A percentile compares a stretch with the other conserved stretches of the same genome.
Conservation (phyloP, 2,329 filamentous ascomycete species). For the Zalaria obscura region DNA sequence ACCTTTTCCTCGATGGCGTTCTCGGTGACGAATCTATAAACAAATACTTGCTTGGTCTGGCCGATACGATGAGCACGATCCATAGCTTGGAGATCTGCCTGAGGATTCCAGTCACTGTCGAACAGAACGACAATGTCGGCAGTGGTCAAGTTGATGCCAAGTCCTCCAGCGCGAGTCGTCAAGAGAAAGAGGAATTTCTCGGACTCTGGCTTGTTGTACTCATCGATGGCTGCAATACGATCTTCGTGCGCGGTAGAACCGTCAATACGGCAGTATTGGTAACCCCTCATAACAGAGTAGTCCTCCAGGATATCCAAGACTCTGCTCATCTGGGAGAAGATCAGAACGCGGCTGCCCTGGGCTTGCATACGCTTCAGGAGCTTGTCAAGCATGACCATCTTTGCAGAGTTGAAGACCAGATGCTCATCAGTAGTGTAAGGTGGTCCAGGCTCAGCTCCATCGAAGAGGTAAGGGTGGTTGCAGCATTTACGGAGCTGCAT, state of each 20-base stretch:
- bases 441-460: constrained; percentile 90
- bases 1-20: constrained; percentile 99
- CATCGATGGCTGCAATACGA: constrained; percentile 91
- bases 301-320: constrained; percentile 93
- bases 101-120: constrained; percentile 97
- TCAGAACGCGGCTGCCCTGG: constrained; percentile 88
- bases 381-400: constrained; percentile 95
- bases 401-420: constrained; percentile 81
- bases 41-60: constrained; percentile 93
- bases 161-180: constrained; percentile 85
- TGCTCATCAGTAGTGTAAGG: constrained; percentile 98
- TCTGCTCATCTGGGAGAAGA: constrained; percentile 99
- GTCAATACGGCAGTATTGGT: constrained; percentile 94
- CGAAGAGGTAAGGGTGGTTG: constrained; percentile 96
- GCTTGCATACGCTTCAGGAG: constrained; percentile 69
- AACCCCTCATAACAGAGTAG: constrained; percentile 91
- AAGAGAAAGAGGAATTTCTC: constrained; percentile 95
- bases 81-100: constrained; percentile 97
- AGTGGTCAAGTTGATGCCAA: constrained; percentile 91
- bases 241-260: constrained; percentile 95
- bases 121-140: constrained; percentile 95
- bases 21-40: constrained; percentile 94
- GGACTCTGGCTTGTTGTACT: constrained; percentile 91
- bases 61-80: constrained; percentile 96
- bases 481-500: constrained; percentile 99